A percentile compares a stretch with the other conserved stretches of the same genome.
These are phyloP conservation scores for Penicillium aurantiogriseum DNA, from an alignment of 2,329 filamentous ascomycete species.

Conservation along the genomic window DNA sequence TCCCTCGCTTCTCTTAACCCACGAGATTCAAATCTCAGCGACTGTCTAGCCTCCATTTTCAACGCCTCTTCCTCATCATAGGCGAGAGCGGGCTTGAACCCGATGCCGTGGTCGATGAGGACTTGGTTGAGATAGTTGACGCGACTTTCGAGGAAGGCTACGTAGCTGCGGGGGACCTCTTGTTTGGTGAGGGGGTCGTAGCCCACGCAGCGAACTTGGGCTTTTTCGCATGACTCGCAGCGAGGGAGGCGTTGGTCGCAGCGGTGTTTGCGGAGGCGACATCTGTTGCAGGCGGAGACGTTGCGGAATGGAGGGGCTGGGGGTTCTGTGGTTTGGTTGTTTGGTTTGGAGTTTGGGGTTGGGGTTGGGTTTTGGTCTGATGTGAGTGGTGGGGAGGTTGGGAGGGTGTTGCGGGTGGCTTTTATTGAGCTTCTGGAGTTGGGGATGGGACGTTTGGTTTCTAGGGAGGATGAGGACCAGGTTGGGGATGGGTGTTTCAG, in stretches of 20 bases:
- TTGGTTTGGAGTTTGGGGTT: neutral
- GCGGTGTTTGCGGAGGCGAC: slow-evolving; percentile 77
- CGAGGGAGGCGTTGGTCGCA: slow-evolving; percentile 82
- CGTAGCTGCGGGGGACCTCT: slow-evolving; percentile 79
- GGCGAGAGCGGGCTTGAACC: slow-evolving; percentile 62
- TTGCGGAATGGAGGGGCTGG: slow-evolving; percentile 57
- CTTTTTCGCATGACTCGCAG: slow-evolving; percentile 81
- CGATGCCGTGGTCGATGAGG: slow-evolving; percentile 61
- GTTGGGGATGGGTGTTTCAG: neutral
- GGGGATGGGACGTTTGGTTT: neutral
- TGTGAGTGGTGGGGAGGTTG: neutral
- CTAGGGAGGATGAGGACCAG: neutral
- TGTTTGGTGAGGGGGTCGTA: slow-evolving; percentile 91
- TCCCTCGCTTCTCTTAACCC: neutral
- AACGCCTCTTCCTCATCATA: slow-evolving; percentile 53
- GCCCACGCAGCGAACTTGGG: slow-evolving; percentile 76
- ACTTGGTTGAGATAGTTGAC: slow-evolving; percentile 72
- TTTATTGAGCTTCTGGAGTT: neutral
- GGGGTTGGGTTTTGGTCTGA: neutral
- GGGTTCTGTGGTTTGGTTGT: neutral
- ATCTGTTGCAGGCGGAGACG: slow-evolving; percentile 83
- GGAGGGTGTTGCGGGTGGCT: neutral
- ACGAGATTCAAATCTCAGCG: neutral
- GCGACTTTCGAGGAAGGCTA: slow-evolving; percentile 79
- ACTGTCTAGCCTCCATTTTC: neutral